Conservation (phyloP, 1,139 yeast species). For the Meyerozyma sp. region DNA sequence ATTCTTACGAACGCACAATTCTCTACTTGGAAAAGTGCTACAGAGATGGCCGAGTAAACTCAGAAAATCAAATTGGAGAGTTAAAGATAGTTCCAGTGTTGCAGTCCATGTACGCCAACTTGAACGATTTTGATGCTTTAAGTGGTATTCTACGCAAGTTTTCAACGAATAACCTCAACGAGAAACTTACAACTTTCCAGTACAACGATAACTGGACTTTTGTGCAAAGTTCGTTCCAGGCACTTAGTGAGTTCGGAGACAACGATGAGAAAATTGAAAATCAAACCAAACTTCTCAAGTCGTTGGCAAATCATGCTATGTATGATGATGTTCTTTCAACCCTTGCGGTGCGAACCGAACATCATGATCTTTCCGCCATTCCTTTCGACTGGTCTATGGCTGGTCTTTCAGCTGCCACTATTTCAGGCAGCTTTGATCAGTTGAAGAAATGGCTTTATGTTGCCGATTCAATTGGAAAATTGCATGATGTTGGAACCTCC, state of each 20-base stretch:
- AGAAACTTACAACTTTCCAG: conserved; percentile 74
- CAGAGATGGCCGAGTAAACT: conserved; percentile 37
- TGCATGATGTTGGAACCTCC: conserved; percentile 49
- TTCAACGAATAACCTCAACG: conserved; percentile 62
- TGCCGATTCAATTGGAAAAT: conserved; percentile 29
- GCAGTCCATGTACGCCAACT: conserved; percentile 76
- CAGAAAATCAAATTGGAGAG: conserved; percentile 21
- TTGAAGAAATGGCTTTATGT: conserved; percentile 53
- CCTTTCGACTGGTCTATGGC: conserved; percentile 56
- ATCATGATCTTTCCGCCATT: conserved; percentile 17
- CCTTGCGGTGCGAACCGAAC: conserved; percentile 23
- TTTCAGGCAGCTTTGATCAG: conserved; percentile 50
- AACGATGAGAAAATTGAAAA: conserved; percentile 23
- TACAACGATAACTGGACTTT: conserved; percentile 84
- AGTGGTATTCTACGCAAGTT: conserved; percentile 80
- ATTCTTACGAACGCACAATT: conserved; percentile 85
- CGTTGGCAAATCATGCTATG: conserved; percentile 37
- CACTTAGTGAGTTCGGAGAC: conserved; percentile 43
- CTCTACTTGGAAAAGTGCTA: conserved; percentile 77
- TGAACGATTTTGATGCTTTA: conserved; percentile 86
- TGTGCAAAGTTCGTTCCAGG: conserved; percentile 82
- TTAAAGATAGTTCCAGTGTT: conserved; percentile 48
- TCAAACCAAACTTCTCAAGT: conserved; percentile 33
- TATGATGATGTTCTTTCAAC: conserved; percentile 37
- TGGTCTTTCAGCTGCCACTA: conserved; percentile 72